Evolutionary conservation across 345 rosid genomes (phyloP).

Genomic region (Salix brachista): DNA sequence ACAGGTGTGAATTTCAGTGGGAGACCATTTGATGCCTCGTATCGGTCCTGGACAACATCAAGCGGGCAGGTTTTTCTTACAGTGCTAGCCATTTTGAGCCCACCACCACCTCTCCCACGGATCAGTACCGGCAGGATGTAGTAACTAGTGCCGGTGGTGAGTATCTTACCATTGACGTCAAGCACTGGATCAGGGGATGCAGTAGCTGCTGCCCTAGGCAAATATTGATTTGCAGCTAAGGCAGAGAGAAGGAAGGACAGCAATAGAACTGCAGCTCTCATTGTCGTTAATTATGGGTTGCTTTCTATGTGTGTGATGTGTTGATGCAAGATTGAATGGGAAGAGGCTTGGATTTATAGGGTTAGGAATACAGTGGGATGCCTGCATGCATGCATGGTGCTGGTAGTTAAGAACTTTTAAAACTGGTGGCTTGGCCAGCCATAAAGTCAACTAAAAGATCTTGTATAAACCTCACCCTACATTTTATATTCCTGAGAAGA

Average conservation of each 20-base stretch:
- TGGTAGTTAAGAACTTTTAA: neutral
- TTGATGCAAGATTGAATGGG: neutral
- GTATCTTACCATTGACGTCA: constrained; percentile 20
- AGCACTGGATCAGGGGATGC: constrained; percentile 20
- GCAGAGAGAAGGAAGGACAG: constrained; percentile 19
- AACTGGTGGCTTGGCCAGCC: neutral
- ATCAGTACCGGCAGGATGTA: constrained; percentile 13
- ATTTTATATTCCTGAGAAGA: no score
- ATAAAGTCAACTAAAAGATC: neutral
- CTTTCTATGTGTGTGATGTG: neutral
- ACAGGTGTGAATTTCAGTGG: constrained; percentile 32
- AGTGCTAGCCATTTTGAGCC: constrained; percentile 14
- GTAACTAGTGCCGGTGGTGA: constrained; percentile 20
- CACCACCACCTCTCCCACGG: constrained; percentile 35
- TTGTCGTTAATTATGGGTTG: neutral
- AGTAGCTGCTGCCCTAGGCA: neutral
- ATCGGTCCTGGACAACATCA: constrained; percentile 13
- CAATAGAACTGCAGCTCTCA: neutral
- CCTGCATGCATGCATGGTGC: no score
- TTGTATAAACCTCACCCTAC: neutral
- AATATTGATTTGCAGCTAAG: constrained; percentile 8
- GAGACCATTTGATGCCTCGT: constrained; percentile 22
- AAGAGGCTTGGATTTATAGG: neutral
- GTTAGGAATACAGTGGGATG: neutral
- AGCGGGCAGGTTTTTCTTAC: neutral